Conservation (phyloP, 352 stramenopile species). For the Pythium scleroteichum region DNA sequence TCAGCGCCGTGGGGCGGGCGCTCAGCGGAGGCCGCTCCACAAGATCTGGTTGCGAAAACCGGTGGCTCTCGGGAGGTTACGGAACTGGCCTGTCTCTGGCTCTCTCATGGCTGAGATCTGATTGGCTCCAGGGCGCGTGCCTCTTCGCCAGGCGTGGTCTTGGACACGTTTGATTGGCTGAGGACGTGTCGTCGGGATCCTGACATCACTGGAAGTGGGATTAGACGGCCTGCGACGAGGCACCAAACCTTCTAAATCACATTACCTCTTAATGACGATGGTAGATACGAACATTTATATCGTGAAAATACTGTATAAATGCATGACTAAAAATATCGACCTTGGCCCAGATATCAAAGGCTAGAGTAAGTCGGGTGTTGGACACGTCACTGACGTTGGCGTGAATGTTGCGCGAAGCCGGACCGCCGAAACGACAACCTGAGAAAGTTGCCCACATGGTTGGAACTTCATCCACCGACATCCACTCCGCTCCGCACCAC, state of each 20-base stretch:
- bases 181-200: constrained; percentile 4
- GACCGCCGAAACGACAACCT: constrained; percentile 22
- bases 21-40: too few relatives aligned
- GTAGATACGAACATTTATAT: background rate
- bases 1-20: too few relatives aligned
- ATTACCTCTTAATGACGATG: background rate
- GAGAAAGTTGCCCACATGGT: too few relatives aligned
- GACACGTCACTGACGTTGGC: background rate
- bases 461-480: too few relatives aligned
- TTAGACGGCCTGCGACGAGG: constrained; percentile 11
- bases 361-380: background rate
- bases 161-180: constrained; percentile 18
- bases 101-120: constrained; percentile 1
- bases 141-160: constrained; percentile 11
- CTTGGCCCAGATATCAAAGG: background rate
- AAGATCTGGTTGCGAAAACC: background rate
- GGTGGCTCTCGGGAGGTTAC: background rate
- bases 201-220: constrained; percentile 5
- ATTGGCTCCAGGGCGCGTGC: constrained; percentile 26
- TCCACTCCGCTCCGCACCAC: too few relatives aligned
- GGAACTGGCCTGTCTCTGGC: background rate
- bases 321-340: background rate
- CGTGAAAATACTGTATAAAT: constrained; percentile 4
- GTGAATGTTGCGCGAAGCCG: constrained; percentile 22
- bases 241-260: background rate